Percentiles rank a stretch among this genome's conserved stretches.
Evolutionary conservation across 73 alveolate genomes (phyloP).

Genomic region (Paramecium caudatum): DNA sequence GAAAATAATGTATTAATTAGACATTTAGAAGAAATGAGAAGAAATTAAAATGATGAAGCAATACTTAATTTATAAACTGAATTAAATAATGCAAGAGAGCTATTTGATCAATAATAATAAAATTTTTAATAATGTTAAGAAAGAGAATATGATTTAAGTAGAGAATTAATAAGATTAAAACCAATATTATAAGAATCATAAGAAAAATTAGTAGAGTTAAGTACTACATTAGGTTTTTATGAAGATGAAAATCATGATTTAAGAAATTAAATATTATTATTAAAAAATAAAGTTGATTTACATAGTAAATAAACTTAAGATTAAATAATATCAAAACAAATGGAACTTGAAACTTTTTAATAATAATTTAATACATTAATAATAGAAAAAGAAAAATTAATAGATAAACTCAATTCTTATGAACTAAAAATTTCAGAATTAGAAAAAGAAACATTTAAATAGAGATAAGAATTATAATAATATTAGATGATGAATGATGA

Average conservation of each 20-base stretch:
- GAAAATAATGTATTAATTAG: slow-evolving; percentile 52
- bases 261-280: background rate
- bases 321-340: background rate
- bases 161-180: slow-evolving; percentile 1
- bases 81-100: background rate
- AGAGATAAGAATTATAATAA: background rate
- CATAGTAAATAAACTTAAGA: background rate
- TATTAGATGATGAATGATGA: slow-evolving; percentile 17
- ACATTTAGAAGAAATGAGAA: slow-evolving; percentile 48
- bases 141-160: slow-evolving; percentile 10
- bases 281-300: background rate
- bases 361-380: background rate
- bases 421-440: slow-evolving; percentile 8
- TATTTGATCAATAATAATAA: background rate
- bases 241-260: slow-evolving; percentile 3
- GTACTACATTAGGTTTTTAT: background rate
- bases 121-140: slow-evolving; percentile 34
- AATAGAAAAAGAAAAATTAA: background rate
- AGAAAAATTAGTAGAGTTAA: background rate
- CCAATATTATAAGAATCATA: background rate
- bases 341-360: slow-evolving; percentile 28
- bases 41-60: slow-evolving; percentile 2
- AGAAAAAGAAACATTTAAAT: slow-evolving; percentile 1
- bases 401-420: background rate
- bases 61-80: slow-evolving; percentile 14